These are phyloP conservation scores for Rhynchospora pubera DNA, from an alignment of 176 grass and related monocot genomes.

Conservation along the genomic window DNA sequence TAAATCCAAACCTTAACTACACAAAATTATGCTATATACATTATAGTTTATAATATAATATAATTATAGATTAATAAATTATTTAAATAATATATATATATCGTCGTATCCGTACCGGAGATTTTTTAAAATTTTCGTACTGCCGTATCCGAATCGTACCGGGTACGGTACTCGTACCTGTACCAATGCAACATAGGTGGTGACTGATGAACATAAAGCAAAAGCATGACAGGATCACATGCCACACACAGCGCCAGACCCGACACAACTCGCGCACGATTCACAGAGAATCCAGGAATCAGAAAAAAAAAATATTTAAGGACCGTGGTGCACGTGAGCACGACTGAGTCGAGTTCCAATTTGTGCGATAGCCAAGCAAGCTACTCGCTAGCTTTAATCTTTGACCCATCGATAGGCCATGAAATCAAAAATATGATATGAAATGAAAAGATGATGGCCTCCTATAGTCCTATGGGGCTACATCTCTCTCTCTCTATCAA, in stretches of 20 bases:
- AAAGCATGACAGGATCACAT: no score
- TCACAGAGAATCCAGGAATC: background rate
- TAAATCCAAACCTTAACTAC: no score
- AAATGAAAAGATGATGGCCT: background rate
- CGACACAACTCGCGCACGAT: background rate
- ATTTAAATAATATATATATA: no score
- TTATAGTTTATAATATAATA: no score
- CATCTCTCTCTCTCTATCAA: background rate
- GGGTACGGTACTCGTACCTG: no score
- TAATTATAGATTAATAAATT: no score
- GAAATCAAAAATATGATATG: background rate
- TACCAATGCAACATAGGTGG: no score
- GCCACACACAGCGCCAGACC: background rate
- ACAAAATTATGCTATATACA: no score
- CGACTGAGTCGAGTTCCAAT: background rate
- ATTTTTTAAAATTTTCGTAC: no score
- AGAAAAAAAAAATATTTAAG: background rate
- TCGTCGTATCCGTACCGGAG: no score
- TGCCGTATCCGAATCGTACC: no score
- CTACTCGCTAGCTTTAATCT: slow-evolving; percentile 6
- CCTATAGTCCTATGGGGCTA: background rate
- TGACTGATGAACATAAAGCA: no score
- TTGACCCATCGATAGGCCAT: background rate
- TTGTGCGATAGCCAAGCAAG: background rate
- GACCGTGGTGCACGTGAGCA: background rate